Evolutionary conservation across 148 eudicot genomes (phyloP), one percentile per base, ranked within the genome.

Genomic region (Fallopia convolvulus): DNA sequence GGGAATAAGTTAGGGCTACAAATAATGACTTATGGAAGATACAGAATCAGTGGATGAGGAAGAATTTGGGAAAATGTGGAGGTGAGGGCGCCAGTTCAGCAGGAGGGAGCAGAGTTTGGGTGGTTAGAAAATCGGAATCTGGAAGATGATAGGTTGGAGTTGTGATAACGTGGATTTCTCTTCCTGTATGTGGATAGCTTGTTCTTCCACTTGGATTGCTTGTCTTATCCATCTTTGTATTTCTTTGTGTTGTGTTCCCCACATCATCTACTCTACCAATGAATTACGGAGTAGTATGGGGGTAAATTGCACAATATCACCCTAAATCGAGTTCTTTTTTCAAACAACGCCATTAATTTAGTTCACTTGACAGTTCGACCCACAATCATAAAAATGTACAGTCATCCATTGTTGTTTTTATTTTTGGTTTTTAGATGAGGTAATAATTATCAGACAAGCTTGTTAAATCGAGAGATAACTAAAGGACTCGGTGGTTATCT

Each of bases 1-100:
- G 70, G 30, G 70, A 23, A 26, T 63, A 26, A 55, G 61, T 55
- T 32, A 63, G 70, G 70, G 70, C 70, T 63, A 63, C 70, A 63
- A 63, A 63, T 63, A 63, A 63, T 63, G 70, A 63, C 5, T 23
- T 63, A 11, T 10, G 70, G 70, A 26, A 26, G 39, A 63, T 26
- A 40, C 39, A 63, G 21, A 26, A 63, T 63, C 15, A 13, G 70
- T 63, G 70, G 70, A 63, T n/a, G 70, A 63, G 70, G 11, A 11
- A 14, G 36, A 30, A 63, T 26, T 26, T 14, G 17, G 36, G 39
- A 10, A 2, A 11, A 12, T 63, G 70, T 63, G 70, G 70, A 63
- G 70, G 17, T 26, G 11, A 63, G 39, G 70, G 36, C 70, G 36
- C 70, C 70, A 63, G 70, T 11, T 63, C 70, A 63, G 70, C 36